Base-by-base conservation (phyloP, 73 alveolate genomes). In the Symbiodinium natans region DNA sequence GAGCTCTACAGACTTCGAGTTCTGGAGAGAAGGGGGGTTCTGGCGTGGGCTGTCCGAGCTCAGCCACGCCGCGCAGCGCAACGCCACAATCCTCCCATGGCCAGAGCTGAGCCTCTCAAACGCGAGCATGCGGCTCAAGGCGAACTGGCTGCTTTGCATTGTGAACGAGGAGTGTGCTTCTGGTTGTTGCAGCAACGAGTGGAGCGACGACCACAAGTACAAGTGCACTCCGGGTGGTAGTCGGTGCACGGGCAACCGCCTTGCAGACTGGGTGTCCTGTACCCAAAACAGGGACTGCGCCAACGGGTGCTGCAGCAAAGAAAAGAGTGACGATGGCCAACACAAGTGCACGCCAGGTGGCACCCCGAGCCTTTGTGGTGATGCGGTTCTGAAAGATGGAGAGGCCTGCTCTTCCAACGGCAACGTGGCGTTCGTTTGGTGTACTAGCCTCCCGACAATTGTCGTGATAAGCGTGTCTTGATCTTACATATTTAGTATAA, bases 281-380 rank as follows among this genome's bases (percentile, higher is more conserved):
- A 63, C 77, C 25, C 77, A 63, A 27, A 63, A 63, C 77, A 63
- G 77, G 15, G 77, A 63, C 34, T 63, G 77, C 77, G 77, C 77
- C 77, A 63, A 63, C 77, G 77, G 77, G 13, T 63, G 77, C 31
- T 63, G 77, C 77, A 63, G 77, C 39, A 63, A 63, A 27, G 36
- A 63, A 11, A 21, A 11, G 31, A 63, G 77, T 27, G 77, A 63
- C 13, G 77, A 63, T 27, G 77, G 77, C 29, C 29, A 34, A 21
- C 25, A 63, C 77, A 63, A 63, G 13, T 63, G 77, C 77, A 63
- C 77, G 7, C 77, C 77, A 1, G 77, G 77, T 27, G 77, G 77
- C 34, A 27, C 59, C 39, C 77, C 77, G 34, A 63, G 77, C 77
- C 77, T 63, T 63, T 63, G 77, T 63, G 77, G 77, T 34, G 77